Evolutionary conservation across 169 alveolate species (phyloP), one percentile per base, ranked within the genome.

Genomic region (Cryptosporidium tyzzeri): DNA sequence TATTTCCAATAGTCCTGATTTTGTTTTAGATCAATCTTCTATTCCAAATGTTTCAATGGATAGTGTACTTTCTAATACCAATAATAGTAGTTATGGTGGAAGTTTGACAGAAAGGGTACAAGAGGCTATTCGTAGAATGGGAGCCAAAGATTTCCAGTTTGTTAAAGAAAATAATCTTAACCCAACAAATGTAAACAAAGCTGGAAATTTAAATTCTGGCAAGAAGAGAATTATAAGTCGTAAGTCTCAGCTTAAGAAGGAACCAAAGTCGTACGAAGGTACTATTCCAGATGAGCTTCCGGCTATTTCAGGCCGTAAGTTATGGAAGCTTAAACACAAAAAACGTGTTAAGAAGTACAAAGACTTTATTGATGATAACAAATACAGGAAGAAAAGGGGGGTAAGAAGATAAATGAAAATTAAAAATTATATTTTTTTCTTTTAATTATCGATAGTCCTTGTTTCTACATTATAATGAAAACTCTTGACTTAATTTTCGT

Each of bases 241-340:
- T 26, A 74, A 74, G 50, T 39, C 84, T 10, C 94, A 91, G 69
- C 91, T 91, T 29, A 86, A 84, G 44, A 73, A 68, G 69, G 92
- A 85, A 85, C 94, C 94, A 10, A 73, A 73, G 59, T 29, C 55
- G 31, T 85, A 84, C 55, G 86, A 70, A 31, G 75, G 69, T 45
- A 61, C 87, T 51, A 74, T 87, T 39, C 92, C 94, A 2, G 94
- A 91, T 44, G 70, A 65, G 29, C 84, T 91, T 71, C 92, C 94
- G n/a, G 91, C 91, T 1, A 73, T 86, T 10, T 91, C 94, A 2
- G 94, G 94, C 9, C 87, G 94, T 44, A 91, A 91, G 65, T 21
- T 93, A 62, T 93, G 93, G 92, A 93, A 91, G 91, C 69, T 91
- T 9, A 84, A 84, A 23, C 94, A 89, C 87, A 91, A 84, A 23